A percentile compares a stretch with the other conserved stretches of the same genome.
phyloP scores from a whole-genome alignment of 2,329 filamentous ascomycete genomes.

The Periconia macrospinosa region DNA sequence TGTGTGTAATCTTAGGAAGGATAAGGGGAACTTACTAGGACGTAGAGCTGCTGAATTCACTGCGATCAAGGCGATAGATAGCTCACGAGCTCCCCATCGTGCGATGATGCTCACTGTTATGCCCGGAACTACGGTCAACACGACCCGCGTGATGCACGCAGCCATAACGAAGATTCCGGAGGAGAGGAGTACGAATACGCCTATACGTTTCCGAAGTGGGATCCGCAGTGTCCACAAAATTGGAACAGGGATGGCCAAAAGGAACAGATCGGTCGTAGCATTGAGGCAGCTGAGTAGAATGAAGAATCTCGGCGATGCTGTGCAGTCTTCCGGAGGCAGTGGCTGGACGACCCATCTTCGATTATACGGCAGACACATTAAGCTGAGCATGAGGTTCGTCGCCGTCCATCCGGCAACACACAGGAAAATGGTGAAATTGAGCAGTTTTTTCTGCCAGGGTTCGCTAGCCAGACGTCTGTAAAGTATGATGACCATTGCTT shows the following conservation, averaged over 20 bases:
- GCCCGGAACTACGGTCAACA: slow-evolving; percentile 11
- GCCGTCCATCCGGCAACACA: slow-evolving; percentile 8
- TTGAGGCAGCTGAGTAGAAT: slow-evolving; percentile 15
- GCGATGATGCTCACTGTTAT: slow-evolving; percentile 14
- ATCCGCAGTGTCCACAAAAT: slow-evolving; percentile 16
- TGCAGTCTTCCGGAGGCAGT: slow-evolving; percentile 7
- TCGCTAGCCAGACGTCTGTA: slow-evolving; percentile 14
- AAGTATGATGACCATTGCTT: slow-evolving; percentile 15
- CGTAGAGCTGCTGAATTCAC: slow-evolving; percentile 13
- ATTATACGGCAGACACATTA: slow-evolving; percentile 9
- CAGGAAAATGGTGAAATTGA: slow-evolving; percentile 8
- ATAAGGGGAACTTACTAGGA: slow-evolving; percentile 7
- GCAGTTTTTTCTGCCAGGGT: slow-evolving; percentile 11
- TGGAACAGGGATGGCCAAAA: slow-evolving; percentile 14
- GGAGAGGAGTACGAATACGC: slow-evolving; percentile 11
- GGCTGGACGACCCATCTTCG: slow-evolving; percentile 10
- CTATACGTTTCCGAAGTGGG: slow-evolving; percentile 8
- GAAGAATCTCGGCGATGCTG: slow-evolving; percentile 10
- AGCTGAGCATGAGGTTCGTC: slow-evolving; percentile 7
- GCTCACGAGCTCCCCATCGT: slow-evolving; percentile 15
- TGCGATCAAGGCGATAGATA: slow-evolving; percentile 13
- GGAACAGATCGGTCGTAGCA: slow-evolving; percentile 11
- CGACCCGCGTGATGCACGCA: slow-evolving; percentile 16
- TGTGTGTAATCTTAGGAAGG: background rate
- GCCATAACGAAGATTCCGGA: slow-evolving; percentile 16